Evolutionary conservation across 2,329 filamentous ascomycete genomes (phyloP), one percentile per base, ranked within the genome.

Genomic region (Colletotrichum echinochloae): DNA sequence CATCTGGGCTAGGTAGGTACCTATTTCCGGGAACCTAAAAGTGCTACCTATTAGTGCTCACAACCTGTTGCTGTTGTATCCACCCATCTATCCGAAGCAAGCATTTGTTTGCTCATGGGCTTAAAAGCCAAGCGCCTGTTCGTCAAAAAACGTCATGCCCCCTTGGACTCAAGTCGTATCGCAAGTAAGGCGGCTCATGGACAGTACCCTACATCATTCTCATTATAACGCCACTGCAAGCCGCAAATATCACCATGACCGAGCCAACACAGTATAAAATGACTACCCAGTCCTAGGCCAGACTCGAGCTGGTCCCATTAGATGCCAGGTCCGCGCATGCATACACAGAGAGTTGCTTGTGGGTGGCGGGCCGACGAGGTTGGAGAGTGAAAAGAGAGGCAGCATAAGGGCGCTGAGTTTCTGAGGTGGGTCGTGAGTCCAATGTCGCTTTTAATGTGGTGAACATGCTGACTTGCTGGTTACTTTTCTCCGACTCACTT

Each of bases 321-420:
- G 83, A 87, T 67, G 76, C 81, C 12, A 74, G 73, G 20, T 82
- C 78, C 54, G 76, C 77, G 84, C 46, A 75, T 86, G 74, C 75
- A 79, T 48, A 77, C 81, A 35, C 84, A 86, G 74, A 81, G 84
- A 18, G 73, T 84, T 16, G 80, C 81, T 4, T 86, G 84, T 71
- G 82, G 83, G 20, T 86, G 84, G 84, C 77, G 80, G 49, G 65
- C 74, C 16, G 77, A 83, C 5, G 73, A 78, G 35, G 79, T 86
- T 18, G 75, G 74, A 18, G 71, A 73, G 55, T 84, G 80, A 79
- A 77, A 75, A 62, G 74, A 77, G 23, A 77, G 75, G 59, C 78
- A 80, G 82, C 65, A 56, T 1, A 23, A 48, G 9, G 41, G 44
- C 8, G 23, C 9, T 4, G 26, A 44, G 16, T 44, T n/a, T 44